Conservation (phyloP, 2,329 filamentous ascomycete genomes). For the Microdochium paspali region DNA sequence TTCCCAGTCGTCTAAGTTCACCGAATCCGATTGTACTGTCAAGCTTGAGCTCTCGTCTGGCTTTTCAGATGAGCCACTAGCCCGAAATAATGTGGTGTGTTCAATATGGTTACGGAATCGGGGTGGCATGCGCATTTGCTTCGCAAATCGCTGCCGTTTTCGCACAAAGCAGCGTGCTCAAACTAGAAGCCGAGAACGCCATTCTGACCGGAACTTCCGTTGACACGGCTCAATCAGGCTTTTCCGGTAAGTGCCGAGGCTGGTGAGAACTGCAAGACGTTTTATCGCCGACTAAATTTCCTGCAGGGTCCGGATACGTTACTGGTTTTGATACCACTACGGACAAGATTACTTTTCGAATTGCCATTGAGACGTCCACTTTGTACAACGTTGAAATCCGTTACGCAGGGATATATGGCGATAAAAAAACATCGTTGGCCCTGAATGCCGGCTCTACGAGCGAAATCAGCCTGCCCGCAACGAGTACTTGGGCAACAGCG, state of each 20-base stretch:
- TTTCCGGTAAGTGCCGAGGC: slow-evolving; percentile 16
- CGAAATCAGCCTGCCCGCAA: slow-evolving; percentile 29
- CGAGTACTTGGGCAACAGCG: slow-evolving; percentile 25
- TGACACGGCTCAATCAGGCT: slow-evolving; percentile 27
- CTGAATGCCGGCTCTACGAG: slow-evolving; percentile 30
- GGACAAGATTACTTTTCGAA: slow-evolving; percentile 33
- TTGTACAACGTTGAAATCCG: slow-evolving; percentile 34
- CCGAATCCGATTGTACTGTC: no score
- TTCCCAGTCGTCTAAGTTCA: no score
- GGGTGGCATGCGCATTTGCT: not conserved
- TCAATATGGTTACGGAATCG: not conserved
- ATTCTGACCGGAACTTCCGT: slow-evolving; percentile 28
- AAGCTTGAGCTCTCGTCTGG: no score
- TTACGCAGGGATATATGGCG: slow-evolving; percentile 34
- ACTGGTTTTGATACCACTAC: slow-evolving; percentile 30
- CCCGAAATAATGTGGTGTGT: not conserved
- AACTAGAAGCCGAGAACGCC: slow-evolving; percentile 30
- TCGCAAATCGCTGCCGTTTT: not conserved
- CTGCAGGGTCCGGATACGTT: slow-evolving; percentile 33
- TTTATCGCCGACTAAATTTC: not conserved
- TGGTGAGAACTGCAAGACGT: not conserved
- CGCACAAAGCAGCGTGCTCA: slow-evolving; percentile 1
- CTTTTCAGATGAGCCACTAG: not conserved
- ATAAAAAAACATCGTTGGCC: slow-evolving; percentile 31
- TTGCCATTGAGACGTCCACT: slow-evolving; percentile 20